Evolutionary conservation across 75 land plant species (phyloP), one percentile per base, ranked within the genome.

Genomic region (Selaginella tamariscina): DNA sequence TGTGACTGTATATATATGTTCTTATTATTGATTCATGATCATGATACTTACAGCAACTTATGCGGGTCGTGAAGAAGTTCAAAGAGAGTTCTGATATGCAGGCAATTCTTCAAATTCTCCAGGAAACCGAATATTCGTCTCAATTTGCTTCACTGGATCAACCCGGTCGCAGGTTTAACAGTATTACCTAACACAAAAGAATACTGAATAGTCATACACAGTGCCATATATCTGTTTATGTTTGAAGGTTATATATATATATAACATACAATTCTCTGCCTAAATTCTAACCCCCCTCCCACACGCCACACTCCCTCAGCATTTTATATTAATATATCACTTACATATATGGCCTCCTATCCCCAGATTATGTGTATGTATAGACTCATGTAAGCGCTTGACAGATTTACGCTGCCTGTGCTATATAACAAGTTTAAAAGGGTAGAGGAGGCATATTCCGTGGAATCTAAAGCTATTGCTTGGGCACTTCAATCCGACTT

Each of bases 401-500:
- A n/a, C 55, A 92, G 98, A 80, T 88, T 86, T 68, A 86, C 93
- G 93, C 70, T 84, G 21, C 65, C 88, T 28, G 76, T 84, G 54
- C 80, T 78, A 33, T 84, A 84, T 74, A 71, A 71, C 55, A 70
- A 71, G 24, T 54, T 76, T 20, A 60, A 32, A 73, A 71, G 74
- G 68, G 56, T 73, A 83, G 82, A 69, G 70, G 69, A 65, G 0
- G 24, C 22, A 73, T 77, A 71, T 55, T 78, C 27, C 31, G 73
- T 82, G 49, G 82, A 83, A 32, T 83, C 96, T 0, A 67, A 72
- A 30, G 32, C 79, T 56, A 73, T 83, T 66, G 91, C 72, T 59
- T 89, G 98, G 98, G 98, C 96, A 2, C 80, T 78, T 62, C 96
- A 89, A 31, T 94, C 98, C 56, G 98, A 87, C 29, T 85, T 86